Evolutionary conservation across 2,329 filamentous ascomycete species (phyloP).

Genomic region (Hortaea werneckii): DNA sequence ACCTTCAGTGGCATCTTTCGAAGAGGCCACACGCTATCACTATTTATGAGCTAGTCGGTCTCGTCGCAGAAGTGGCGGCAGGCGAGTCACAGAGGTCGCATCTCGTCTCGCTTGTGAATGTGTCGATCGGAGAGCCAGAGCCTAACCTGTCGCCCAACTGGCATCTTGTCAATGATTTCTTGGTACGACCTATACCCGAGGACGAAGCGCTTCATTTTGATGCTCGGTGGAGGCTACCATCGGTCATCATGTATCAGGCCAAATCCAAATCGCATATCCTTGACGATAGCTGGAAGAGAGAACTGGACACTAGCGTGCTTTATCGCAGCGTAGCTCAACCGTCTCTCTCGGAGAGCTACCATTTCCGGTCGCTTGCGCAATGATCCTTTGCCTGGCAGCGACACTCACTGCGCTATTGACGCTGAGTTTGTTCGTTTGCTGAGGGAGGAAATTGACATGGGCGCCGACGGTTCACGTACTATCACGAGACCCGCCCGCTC

Average conservation of each 20-base stretch:
- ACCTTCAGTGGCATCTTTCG: slow-evolving; percentile 70
- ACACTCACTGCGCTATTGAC: slow-evolving; percentile 68
- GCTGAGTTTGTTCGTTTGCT: slow-evolving; percentile 93
- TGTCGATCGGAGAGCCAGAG: slow-evolving; percentile 54
- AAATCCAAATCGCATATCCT: slow-evolving; percentile 72
- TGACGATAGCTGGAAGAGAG: slow-evolving; percentile 76
- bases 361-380: slow-evolving; percentile 18
- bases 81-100: slow-evolving; percentile 80
- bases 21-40: slow-evolving; percentile 69
- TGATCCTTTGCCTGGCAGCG: slow-evolving; percentile 53
- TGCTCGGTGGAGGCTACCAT: slow-evolving; percentile 83
- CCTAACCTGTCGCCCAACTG: slow-evolving; percentile 59
- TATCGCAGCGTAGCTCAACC: slow-evolving; percentile 58
- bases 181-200: slow-evolving; percentile 68
- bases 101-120: slow-evolving; percentile 76
- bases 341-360: slow-evolving; percentile 17
- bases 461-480: slow-evolving; percentile 83
- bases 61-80: slow-evolving; percentile 82
- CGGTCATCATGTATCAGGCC: slow-evolving; percentile 75
- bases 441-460: slow-evolving; percentile 90
- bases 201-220: slow-evolving; percentile 87
- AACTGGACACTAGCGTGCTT: slow-evolving; percentile 72
- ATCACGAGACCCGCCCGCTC: slow-evolving; percentile 86
- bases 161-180: slow-evolving; percentile 96
- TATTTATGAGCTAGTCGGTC: slow-evolving; percentile 83